Evolutionary conservation across 2,329 filamentous ascomycete genomes (phyloP), one percentile per base, ranked within the genome.

Genomic region (Aspergillus cejpii): DNA sequence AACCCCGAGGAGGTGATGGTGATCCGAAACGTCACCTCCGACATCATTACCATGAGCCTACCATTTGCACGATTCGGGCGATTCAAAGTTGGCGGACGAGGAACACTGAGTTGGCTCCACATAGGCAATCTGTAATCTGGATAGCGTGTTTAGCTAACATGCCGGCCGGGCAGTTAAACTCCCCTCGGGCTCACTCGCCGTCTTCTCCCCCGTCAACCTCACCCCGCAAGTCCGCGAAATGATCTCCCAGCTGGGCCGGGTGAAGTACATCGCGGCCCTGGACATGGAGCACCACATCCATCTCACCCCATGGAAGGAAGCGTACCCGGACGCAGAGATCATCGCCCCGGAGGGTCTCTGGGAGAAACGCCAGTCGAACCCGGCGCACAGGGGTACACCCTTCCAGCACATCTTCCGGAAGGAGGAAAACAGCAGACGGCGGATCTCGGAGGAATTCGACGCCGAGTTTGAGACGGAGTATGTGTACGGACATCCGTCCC

Each of bases 251-350:
- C 71, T 87, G 45, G 82, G 82, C 50, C 82, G 83, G 39, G 80
- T 96, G 41, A 79, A 77, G 54, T 97, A 97, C 74, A 83, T 98
- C 54, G 75, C 91, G 20, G 91, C 92, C 1, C 80, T 85, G 1
- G 92, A 98, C 65, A 76, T 87, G 41, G 89, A 98, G 72, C 92
- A 98, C 68, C 92, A 98, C 76, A 87, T 98, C 64, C 94, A 92
- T 73, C 65, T 98, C 43, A 84, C 85, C 0, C 76, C 87, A 39
- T 98, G 92, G 91, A 81, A 85, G 58, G 72, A 78, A 39, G 85
- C 80, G 20, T 97, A 80, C 64, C 90, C 91, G 0, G 66, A 77
- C 33, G 90, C 91, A 24, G 82, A 83, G 57, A 76, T 98, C 38
- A 78, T 97, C 57, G 91, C 83, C 1, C 85, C 87, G 1, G 83